A percentile compares a stretch with the other conserved stretches of the same genome.
These are phyloP conservation scores for Phytophthora syringae DNA, from an alignment of 352 stramenopile species.

Conservation along the genomic window DNA sequence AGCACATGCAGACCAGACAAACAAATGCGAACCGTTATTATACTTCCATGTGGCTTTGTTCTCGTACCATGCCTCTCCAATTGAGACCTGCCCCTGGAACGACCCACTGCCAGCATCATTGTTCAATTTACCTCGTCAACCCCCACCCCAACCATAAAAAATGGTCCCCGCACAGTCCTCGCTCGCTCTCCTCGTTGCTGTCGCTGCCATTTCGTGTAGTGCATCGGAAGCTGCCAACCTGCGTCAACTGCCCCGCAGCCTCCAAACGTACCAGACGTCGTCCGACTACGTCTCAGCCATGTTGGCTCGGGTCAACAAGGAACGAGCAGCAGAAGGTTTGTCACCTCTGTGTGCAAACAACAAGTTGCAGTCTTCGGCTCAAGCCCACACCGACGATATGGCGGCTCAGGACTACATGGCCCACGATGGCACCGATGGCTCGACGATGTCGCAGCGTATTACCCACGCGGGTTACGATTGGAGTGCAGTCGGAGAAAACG, in stretches of 20 bases:
- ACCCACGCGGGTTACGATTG: conserved; percentile 48
- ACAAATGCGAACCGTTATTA: conserved; percentile 19
- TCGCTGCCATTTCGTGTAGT: conserved; percentile 4
- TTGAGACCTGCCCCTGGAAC: background rate
- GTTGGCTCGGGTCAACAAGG: conserved; percentile 50
- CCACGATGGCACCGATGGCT: conserved; percentile 47
- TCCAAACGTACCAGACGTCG: conserved; percentile 22
- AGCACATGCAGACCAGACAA: conserved; percentile 8
- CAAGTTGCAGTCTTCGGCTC: conserved; percentile 35
- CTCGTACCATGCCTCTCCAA: conserved; percentile 9
- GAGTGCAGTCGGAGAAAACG: conserved; percentile 42
- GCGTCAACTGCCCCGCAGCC: conserved; percentile 25
- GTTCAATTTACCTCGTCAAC: conserved; percentile 18
- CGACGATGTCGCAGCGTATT: conserved; percentile 44
- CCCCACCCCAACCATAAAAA: background rate
- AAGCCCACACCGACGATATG: conserved; percentile 42
- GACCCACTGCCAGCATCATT: conserved; percentile 6
- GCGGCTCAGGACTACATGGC: conserved; percentile 52
- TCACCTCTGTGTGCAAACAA: conserved; percentile 40
- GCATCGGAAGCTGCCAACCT: conserved; percentile 17
- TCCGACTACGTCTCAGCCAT: conserved; percentile 31
- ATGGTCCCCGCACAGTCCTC: conserved; percentile 15
- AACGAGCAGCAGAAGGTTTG: conserved; percentile 41
- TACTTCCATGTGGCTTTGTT: conserved; percentile 19
- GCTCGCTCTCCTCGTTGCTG: conserved; percentile 3